These are phyloP conservation scores for Rosa chinensis DNA, from an alignment of 306 rosid genomes.

Conservation along the genomic window DNA sequence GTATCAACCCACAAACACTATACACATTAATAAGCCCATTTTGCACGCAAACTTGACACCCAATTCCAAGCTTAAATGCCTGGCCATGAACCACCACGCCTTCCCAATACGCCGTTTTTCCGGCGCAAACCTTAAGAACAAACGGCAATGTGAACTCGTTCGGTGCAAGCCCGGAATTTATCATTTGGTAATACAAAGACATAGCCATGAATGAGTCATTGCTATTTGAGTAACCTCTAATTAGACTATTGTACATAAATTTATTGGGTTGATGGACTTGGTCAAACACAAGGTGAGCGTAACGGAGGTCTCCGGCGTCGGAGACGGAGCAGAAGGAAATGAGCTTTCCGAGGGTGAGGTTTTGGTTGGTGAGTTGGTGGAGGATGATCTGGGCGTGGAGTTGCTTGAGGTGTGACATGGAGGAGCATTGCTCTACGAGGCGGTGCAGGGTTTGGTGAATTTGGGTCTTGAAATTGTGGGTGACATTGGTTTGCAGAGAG, in stretches of 20 bases:
- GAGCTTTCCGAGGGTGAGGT: conserved; percentile 50
- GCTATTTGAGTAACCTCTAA: conserved; percentile 54
- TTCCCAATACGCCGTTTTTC: conserved; percentile 41
- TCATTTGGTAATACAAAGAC: conserved; percentile 51
- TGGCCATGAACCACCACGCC: conserved; percentile 53
- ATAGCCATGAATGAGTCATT: conserved; percentile 37
- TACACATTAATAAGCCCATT: conserved; percentile 52
- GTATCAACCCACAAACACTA: conserved; percentile 41
- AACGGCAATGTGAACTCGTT: conserved; percentile 71
- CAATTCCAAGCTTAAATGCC: conserved; percentile 57
- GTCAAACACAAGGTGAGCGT: conserved; percentile 54
- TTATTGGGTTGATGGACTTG: conserved; percentile 52
- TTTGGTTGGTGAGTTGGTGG: conserved; percentile 43
- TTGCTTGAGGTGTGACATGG: conserved; percentile 54
- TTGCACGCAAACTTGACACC: conserved; percentile 44
- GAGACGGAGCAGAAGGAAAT: conserved; percentile 43
- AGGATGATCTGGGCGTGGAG: conserved; percentile 67
- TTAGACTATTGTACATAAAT: conserved; percentile 71
- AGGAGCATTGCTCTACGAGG: conserved; percentile 51
- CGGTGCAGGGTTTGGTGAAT: conserved; percentile 54
- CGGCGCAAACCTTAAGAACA: conserved; percentile 61
- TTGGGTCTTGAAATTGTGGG: conserved; percentile 42
- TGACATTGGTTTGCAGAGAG: conserved; percentile 2
- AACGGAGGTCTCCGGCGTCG: conserved; percentile 38
- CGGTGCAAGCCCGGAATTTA: conserved; percentile 45